These are phyloP conservation scores for Haplosporangium gracile DNA, from an alignment of 192 early-diverging fungal genomes.

Conservation along the genomic window DNA sequence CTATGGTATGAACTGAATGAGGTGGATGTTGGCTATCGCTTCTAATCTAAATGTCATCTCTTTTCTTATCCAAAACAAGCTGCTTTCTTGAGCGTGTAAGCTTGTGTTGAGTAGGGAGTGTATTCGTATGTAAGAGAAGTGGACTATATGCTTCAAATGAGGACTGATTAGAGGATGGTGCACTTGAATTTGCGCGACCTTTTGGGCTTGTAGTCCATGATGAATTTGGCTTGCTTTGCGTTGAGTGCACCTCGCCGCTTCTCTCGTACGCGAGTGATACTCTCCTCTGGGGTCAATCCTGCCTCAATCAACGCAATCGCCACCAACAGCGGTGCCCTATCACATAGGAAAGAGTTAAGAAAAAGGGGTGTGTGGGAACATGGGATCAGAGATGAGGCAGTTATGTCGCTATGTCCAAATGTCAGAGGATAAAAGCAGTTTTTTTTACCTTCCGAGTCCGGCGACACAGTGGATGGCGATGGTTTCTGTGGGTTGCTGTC, in stretches of 20 bases:
- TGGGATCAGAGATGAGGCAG: neutral
- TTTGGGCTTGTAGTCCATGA: conserved; percentile 70
- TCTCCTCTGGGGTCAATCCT: conserved; percentile 82
- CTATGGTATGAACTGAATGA: conserved; percentile 2
- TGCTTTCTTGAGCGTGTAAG: neutral
- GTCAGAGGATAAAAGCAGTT: neutral
- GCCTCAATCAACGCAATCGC: conserved; percentile 87
- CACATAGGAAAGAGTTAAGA: neutral
- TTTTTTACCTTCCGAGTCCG: conserved; percentile 75
- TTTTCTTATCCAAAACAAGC: neutral
- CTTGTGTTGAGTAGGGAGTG: neutral
- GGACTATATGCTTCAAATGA: neutral
- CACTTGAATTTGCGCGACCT: conserved; percentile 59
- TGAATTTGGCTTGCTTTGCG: conserved; percentile 72
- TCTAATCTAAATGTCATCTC: neutral
- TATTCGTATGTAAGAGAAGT: neutral
- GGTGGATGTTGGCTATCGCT: neutral
- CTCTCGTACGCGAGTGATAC: conserved; percentile 79
- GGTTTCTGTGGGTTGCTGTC: conserved; percentile 37
- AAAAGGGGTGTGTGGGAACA: neutral
- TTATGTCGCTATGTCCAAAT: neutral
- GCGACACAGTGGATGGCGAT: conserved; percentile 86
- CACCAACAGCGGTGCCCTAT: conserved; percentile 74
- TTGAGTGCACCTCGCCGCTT: conserved; percentile 85
- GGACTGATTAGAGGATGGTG: conserved; percentile 31